These are phyloP conservation scores for Trichophaea hybrida DNA, from an alignment of 2,329 filamentous ascomycete species.

Conservation along the genomic window DNA sequence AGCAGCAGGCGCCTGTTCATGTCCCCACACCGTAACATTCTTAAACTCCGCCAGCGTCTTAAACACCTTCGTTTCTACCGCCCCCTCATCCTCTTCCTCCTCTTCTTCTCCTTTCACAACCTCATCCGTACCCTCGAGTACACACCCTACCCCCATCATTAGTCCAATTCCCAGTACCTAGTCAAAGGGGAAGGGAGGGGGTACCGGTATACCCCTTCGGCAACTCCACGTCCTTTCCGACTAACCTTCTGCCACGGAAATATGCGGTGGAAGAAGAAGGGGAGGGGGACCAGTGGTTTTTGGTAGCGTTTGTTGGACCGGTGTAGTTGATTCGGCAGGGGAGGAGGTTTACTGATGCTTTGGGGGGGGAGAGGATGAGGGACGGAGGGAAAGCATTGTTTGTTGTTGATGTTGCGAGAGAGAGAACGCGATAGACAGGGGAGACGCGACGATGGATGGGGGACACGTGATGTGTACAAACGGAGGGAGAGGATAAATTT, in stretches of 20 bases:
- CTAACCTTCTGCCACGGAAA: slow-evolving; percentile 18
- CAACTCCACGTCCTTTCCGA: slow-evolving; percentile 14
- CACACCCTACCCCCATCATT: slow-evolving; percentile 9
- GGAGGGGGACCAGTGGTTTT: slow-evolving; percentile 14
- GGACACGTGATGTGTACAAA: background rate
- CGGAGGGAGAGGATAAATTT: background rate
- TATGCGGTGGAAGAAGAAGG: slow-evolving; percentile 7
- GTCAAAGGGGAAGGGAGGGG: background rate
- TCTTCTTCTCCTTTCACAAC: background rate
- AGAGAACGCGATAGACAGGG: background rate
- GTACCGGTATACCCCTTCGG: slow-evolving; percentile 20
- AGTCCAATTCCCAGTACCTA: background rate
- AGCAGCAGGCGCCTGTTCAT: slow-evolving; percentile 15
- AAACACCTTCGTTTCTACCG: slow-evolving; percentile 8
- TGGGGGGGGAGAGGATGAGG: background rate
- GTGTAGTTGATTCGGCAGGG: slow-evolving; percentile 19
- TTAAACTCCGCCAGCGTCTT: slow-evolving; percentile 14
- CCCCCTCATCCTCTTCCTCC: slow-evolving; percentile 5
- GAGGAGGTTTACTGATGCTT: slow-evolving; percentile 6
- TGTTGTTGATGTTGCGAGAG: background rate
- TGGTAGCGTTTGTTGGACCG: slow-evolving; percentile 14
- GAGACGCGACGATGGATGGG: background rate
- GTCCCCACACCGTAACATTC: slow-evolving; percentile 19
- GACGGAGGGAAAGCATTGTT: background rate
- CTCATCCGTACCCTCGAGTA: slow-evolving; percentile 12